Base-by-base conservation (phyloP, 306 rosid species). In the Dalbergia cochinchinensis region DNA sequence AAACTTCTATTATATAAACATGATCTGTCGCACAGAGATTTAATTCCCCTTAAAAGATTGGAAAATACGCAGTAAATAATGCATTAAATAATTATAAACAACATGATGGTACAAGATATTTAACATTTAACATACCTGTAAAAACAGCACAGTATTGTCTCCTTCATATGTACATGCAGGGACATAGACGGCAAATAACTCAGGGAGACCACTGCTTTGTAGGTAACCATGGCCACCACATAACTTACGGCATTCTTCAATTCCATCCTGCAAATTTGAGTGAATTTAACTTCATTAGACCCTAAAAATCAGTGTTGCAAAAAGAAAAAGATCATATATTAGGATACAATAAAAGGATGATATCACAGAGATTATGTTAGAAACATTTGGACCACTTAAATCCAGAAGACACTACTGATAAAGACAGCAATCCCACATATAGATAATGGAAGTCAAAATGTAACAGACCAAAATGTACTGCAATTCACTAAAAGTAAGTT, bases 121-220 rank as follows among this genome's bases (percentile, higher is more conserved):
- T 48, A 31, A 48, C 33, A 58, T 72, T 20, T 71, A 45, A 82
- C 45, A 37, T 3, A 93, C 99, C 99, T 95, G 99, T 77, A 95
- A 88, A 80, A 92, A 98, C 76, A 95, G 89, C 66, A 95, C 99
- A 84, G 79, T 11, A 37, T 95, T 95, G 87, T 95, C 99, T 80
- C 99, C 99, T 90, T 95, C 99, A 78, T 95, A 95, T 5, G 99
- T 95, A 75, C 97, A 95, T 34, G 99, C 92, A 77, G 99, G 99
- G 74, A 90, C 89, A 74, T 91, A 92, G 82, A 93, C 98, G 50
- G 99, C 97, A 90, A 92, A 93, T 85, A 95, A 77, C 85, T 95
- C 98, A 11, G 99, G 99, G 59, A 95, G 97, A 67, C 99, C 99
- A 86, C 98, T 91, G 93, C 95, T 92, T 71, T 91, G 81, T 18